Base-by-base conservation (phyloP, 2,329 filamentous ascomycete species). In the Monosporascus ibericus region DNA sequence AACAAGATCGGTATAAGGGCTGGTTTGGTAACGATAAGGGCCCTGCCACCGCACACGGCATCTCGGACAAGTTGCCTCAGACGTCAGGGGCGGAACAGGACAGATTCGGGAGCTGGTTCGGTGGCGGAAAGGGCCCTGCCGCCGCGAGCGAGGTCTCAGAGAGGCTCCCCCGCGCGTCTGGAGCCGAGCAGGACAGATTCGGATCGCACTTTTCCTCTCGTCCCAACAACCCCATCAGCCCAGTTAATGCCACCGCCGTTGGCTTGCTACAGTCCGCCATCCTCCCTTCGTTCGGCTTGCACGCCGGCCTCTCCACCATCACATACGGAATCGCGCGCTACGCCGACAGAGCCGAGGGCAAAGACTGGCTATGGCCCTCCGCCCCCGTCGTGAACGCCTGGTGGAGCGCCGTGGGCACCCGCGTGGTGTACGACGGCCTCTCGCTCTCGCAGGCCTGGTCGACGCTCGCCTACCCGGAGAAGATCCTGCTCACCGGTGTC, bases 301-400 rank as follows among this genome's bases (percentile, higher is more conserved):
- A 84, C 56, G 72, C 77, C 0, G 72, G 75, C 4, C 70, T 83
- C 14, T 73, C 78, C 9, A 58, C 77, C 30, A 70, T 78, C 34
- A 74, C 79, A 0, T 85, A 80, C 60, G 72, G 72, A 8, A 69
- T 74, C 30, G 76, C 76, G 1, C 71, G 78, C 24, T 72, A 75
- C 48, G 80, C 78, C 7, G 66, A 81, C 59, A 72, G 74, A n/a
- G 73, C 79, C 9, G 81, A 84, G 52, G 69, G 75, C n/a, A 85
- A 85, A 60, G 81, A 85, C 62, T 80, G 76, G 71, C 65, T 81
- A 6, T 84, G 80, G 80, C 78, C 80, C 1, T 67, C 72, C 4
- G 77, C 71, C 2, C 78, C 78, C 59, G 74, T 84, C 9, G 64
- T 72, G 52, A 84, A 82, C 61, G 80, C 79, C 6, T 84, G 81